A percentile compares a stretch with the other conserved stretches of the same genome.
Evolutionary conservation across 2,329 filamentous ascomycete genomes (phyloP).

Genomic region (Apiospora marii): DNA sequence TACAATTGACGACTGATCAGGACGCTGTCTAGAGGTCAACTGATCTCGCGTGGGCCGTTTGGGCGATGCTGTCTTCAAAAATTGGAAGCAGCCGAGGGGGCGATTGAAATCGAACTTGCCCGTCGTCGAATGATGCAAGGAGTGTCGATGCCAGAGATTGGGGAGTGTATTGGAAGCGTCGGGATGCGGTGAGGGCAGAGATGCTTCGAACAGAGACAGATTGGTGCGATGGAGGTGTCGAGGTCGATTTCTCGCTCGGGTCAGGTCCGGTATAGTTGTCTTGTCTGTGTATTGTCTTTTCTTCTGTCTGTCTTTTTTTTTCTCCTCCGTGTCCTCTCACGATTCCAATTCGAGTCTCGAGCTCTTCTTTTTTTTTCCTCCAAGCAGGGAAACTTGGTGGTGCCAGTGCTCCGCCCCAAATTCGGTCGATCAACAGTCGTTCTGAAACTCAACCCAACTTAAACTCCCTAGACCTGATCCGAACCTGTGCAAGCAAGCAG

Average conservation of each 20-base stretch:
- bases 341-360: conserved; percentile 13
- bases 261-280: neutral
- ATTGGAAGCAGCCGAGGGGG: neutral
- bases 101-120: neutral
- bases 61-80: conserved; percentile 21
- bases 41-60: conserved; percentile 21
- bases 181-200: conserved; percentile 16
- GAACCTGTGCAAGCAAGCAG: conserved; percentile 18
- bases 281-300: conserved; percentile 2
- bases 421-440: conserved; percentile 19
- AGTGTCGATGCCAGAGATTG: conserved; percentile 24
- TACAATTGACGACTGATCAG: conserved; percentile 29
- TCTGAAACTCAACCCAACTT: conserved; percentile 22
- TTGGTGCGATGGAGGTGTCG: conserved; percentile 10
- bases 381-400: conserved; percentile 17
- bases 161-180: conserved; percentile 11
- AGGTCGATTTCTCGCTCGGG: conserved; percentile 19
- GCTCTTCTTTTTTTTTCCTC: neutral
- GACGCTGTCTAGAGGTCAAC: conserved; percentile 26
- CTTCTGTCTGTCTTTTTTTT: neutral
- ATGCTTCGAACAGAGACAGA: conserved; percentile 3
- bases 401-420: conserved; percentile 19
- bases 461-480: conserved; percentile 20
- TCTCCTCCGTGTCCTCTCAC: neutral
- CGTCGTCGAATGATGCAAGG: conserved; percentile 23